Base-by-base conservation (phyloP, 2,329 filamentous ascomycete species). In the Epichloe amarillans region DNA sequence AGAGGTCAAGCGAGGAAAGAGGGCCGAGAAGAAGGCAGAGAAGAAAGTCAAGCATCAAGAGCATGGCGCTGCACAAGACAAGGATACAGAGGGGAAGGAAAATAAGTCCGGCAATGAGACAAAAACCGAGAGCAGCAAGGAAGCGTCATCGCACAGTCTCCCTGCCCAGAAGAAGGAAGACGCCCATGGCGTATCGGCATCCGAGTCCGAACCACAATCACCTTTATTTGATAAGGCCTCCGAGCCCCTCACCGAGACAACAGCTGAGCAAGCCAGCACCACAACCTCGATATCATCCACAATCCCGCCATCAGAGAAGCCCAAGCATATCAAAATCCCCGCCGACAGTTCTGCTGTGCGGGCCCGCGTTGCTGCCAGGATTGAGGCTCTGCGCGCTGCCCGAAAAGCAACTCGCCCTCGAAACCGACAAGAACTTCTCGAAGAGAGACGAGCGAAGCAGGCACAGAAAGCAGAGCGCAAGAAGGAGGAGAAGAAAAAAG, bases 361-460 rank as follows among this genome's bases (percentile, higher is more conserved):
- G 61, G 81, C 84, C 52, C 84, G 90, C 43, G 75, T 98, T 47
- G 83, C 86, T 51, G 86, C 86, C 58, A 86, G 83, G 55, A 89
- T 98, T 50, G 87, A 93, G 58, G 84, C 84, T 44, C 80, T 97
- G 47, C 86, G 91, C 53, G 86, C 87, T 10, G 82, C 83, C 26
- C 83, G 93, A 53, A 95, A 95, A 66, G 90, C 91, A 5, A 88
- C 94, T 59, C 88, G 86, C 5, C 76, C 83, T 52, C 82, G 86
- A 56, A 95, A 88, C 54, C 81, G 93, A 54, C 86, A 95, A 68
- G 90, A 97, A 64, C 77, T 98, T 12, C 88, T 98, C 59, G 93
- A 97, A 67, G 80, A 87, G 43, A 81, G 93, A 41, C 81, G 93
- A 55, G 82, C 83, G 63, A 96, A 95, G 70, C 86, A 95, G 64